phyloP scores from a whole-genome alignment of 192 early-diverging fungal species.

The Backusella morwellensis region DNA sequence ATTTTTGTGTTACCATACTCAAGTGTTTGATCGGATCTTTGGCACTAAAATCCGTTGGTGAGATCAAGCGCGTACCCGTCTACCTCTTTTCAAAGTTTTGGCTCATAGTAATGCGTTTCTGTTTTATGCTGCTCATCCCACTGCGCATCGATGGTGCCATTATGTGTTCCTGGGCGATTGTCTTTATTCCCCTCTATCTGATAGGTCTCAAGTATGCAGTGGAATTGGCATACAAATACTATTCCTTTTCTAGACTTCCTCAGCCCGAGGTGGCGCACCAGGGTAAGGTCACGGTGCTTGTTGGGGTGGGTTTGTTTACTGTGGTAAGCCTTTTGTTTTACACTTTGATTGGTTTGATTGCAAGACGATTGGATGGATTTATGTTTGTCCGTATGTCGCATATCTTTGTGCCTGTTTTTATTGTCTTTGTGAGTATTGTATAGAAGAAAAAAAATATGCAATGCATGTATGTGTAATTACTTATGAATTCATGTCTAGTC shows the following conservation, averaged over 20 bases:
- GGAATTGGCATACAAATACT: constrained; percentile 43
- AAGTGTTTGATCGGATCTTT: constrained; percentile 1
- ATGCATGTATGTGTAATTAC: background rate
- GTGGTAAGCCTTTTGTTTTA: constrained; percentile 48
- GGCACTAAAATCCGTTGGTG: constrained; percentile 1
- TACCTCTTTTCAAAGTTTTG: constrained; percentile 56
- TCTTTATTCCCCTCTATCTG: constrained; percentile 71
- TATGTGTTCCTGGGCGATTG: constrained; percentile 58
- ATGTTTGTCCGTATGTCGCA: constrained; percentile 48
- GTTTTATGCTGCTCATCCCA: constrained; percentile 66
- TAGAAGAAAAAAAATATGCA: background rate
- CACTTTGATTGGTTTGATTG: constrained; percentile 54
- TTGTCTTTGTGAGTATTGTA: constrained; percentile 43
- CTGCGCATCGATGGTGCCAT: constrained; percentile 56
- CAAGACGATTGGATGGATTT: constrained; percentile 45
- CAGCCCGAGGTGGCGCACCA: constrained; percentile 46
- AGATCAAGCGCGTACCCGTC: background rate
- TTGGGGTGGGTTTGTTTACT: constrained; percentile 42
- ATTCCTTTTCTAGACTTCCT: constrained; percentile 33
- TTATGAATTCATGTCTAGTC: constrained; percentile 20
- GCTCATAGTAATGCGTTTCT: constrained; percentile 64
- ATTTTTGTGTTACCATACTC: constrained; percentile 45
- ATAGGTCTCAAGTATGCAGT: constrained; percentile 56
- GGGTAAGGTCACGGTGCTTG: constrained; percentile 44
- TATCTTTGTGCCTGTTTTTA: constrained; percentile 69